Base-by-base conservation (phyloP, 768 basidiomycete species). In the Suillus subluteus region DNA sequence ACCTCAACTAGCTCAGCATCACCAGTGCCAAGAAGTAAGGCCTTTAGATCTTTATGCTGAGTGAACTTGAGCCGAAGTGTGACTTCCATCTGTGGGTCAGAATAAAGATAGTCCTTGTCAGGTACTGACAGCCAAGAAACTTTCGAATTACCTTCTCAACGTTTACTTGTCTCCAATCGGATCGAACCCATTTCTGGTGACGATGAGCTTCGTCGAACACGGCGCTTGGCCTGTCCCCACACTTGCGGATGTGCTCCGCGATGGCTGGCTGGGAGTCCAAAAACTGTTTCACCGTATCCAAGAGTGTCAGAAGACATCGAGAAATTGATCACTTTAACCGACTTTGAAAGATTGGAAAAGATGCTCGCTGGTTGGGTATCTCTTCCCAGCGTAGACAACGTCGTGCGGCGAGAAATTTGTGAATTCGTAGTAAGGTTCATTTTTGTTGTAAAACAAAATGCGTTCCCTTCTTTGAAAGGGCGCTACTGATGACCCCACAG, bases 301-400 rank as follows among this genome's bases (percentile, higher is more conserved):
- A 61, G 3, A 43, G 18, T 23, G 23, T 61, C 59, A 61, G 59
- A 43, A 32, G 35, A 11, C 38, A 63, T 8, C 30, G 12, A 32
- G 15, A 37, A 62, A 48, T 26, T 11, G 55, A 21, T 1, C 13
- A 18, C 13, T 2, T 65, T 55, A 12, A 62, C 75, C 13, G 64
- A 88, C 89, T 74, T 91, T 91, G 78, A 91, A 84, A 3, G 91
- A 88, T 70, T 92, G 91, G 71, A 91, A 92, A 13, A 92, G 82
- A 75, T 92, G 91, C 73, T 91, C 91, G 72, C 89, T 89, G 0
- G 91, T 92, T 1, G 90, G 89, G 72, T 91, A 92, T 63, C 77
- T 81, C 72, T 87, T 88, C 48, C 86, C 86, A 40, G 86, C 82
- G 73, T 90, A 88, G 12, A 79, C 70, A 12, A 92, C 85, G 54